These are phyloP conservation scores for Fusarium musae DNA, from an alignment of 2,329 filamentous ascomycete genomes.

Conservation along the genomic window DNA sequence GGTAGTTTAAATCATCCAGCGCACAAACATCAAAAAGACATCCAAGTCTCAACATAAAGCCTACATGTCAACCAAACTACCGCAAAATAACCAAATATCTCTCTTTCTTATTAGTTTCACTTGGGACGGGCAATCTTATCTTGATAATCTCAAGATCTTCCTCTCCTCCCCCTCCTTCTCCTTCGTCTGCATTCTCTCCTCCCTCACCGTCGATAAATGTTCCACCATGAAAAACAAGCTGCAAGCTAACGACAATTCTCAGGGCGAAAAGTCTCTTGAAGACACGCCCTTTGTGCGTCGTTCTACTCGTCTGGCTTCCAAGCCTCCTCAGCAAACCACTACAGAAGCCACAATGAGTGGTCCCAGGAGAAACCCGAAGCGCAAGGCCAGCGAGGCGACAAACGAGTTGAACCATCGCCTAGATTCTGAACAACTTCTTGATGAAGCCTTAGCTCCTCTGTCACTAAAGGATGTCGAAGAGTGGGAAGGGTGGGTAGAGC, in stretches of 20 bases:
- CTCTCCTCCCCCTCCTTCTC: neutral
- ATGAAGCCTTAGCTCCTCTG: conserved; percentile 60
- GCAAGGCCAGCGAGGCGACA: conserved; percentile 54
- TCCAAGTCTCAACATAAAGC: neutral
- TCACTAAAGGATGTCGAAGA: conserved; percentile 63
- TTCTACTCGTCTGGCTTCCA: conserved; percentile 32
- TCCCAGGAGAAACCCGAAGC: conserved; percentile 55
- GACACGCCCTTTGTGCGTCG: conserved; percentile 24
- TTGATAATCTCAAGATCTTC: neutral
- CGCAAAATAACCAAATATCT: neutral
- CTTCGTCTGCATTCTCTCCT: neutral
- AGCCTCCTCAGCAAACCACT: neutral
- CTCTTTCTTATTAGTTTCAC: neutral
- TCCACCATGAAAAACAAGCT: neutral
- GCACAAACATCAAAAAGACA: neutral
- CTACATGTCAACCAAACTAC: too few relatives aligned
- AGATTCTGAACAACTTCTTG: conserved; percentile 55
- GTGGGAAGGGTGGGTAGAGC: conserved; percentile 82
- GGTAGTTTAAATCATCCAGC: neutral
- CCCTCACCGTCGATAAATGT: neutral
- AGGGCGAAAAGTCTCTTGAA: conserved; percentile 3
- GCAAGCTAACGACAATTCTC: conserved; percentile 16
- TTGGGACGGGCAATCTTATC: neutral
- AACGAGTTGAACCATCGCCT: conserved; percentile 41
- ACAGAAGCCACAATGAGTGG: conserved; percentile 31